phyloP scores from a whole-genome alignment of 2,329 filamentous ascomycete genomes.

The Cordyceps cateniannulata region DNA sequence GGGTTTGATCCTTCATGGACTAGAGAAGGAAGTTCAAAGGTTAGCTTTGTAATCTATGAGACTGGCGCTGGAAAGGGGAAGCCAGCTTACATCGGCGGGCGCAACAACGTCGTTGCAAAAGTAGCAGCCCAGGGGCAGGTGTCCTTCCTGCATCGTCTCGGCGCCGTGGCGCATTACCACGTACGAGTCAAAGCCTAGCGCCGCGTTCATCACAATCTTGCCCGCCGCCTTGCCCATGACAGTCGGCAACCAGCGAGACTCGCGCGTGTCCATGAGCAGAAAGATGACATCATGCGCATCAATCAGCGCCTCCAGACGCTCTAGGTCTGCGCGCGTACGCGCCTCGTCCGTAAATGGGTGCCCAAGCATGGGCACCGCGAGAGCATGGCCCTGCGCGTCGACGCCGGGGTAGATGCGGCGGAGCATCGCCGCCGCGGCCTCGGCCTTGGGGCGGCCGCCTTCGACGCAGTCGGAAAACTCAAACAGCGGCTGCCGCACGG shows the following conservation, averaged over 20 bases:
- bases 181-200: slow-evolving; percentile 91
- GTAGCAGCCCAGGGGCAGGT: slow-evolving; percentile 80
- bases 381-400: slow-evolving; percentile 68
- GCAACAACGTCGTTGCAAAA: slow-evolving; percentile 98
- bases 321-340: slow-evolving; percentile 66
- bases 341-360: slow-evolving; percentile 73
- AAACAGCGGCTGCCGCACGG: slow-evolving; percentile 89
- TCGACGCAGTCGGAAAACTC: slow-evolving; percentile 81
- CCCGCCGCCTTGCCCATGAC: slow-evolving; percentile 89
- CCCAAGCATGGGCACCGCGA: slow-evolving; percentile 92
- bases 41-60: slow-evolving; percentile 2
- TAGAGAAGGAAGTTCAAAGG: slow-evolving; percentile 28
- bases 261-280: slow-evolving; percentile 92
- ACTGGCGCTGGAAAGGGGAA: background rate
- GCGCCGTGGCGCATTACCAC: slow-evolving; percentile 95
- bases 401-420: slow-evolving; percentile 87
- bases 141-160: slow-evolving; percentile 46
- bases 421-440: slow-evolving; percentile 71
- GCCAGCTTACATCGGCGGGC: slow-evolving; percentile 73
- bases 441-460: slow-evolving; percentile 79
- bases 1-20: slow-evolving; percentile 89
- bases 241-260: slow-evolving; percentile 91
- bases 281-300: slow-evolving; percentile 87
- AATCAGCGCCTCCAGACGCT: slow-evolving; percentile 67
- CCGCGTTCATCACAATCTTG: slow-evolving; percentile 96